A percentile compares a stretch with the other conserved stretches of the same genome.
Conservation (phyloP, 176 grass and related monocot genomes). For the Avena sativa region DNA sequence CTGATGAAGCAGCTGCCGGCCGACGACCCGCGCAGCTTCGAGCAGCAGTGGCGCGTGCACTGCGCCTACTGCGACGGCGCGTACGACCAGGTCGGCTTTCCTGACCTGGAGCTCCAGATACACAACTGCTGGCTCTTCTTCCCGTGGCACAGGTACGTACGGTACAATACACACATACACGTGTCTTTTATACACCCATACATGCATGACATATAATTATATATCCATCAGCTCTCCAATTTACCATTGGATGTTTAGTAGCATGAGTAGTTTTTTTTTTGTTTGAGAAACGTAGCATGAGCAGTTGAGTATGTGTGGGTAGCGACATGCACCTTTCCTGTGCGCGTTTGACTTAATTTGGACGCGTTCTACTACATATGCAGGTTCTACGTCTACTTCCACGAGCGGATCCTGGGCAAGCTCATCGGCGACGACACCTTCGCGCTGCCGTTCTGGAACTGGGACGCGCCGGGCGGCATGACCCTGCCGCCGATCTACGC, state of each 20-base stretch:
- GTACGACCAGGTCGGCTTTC: constrained; percentile 67
- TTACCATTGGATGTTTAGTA: no score
- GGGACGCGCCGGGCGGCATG: constrained; percentile 76
- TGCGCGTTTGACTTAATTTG: no score
- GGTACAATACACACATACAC: background rate
- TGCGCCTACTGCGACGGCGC: no score
- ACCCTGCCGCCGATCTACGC: constrained; percentile 60
- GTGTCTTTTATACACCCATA: background rate
- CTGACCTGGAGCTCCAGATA: constrained; percentile 52
- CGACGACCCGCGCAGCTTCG: constrained; percentile 82
- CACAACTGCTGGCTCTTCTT: constrained; percentile 83
- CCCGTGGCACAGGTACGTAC: constrained; percentile 70
- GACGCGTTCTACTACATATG: no score
- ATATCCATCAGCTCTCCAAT: no score
- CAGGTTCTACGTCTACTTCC: constrained; percentile 67
- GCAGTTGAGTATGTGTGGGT: no score
- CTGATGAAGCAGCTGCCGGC: constrained; percentile 73
- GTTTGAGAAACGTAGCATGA: no score
- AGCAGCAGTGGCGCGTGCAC: constrained; percentile 47
- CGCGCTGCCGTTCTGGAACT: constrained; percentile 87
- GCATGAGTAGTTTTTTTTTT: no score
- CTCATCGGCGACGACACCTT: constrained; percentile 84
- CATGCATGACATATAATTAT: background rate
- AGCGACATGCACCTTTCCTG: no score
- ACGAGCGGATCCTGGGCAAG: constrained; percentile 76